Percentiles rank a stretch among this genome's conserved stretches.
Conservation (phyloP, 768 basidiomycete species). For the Rubroboletus satanas region DNA sequence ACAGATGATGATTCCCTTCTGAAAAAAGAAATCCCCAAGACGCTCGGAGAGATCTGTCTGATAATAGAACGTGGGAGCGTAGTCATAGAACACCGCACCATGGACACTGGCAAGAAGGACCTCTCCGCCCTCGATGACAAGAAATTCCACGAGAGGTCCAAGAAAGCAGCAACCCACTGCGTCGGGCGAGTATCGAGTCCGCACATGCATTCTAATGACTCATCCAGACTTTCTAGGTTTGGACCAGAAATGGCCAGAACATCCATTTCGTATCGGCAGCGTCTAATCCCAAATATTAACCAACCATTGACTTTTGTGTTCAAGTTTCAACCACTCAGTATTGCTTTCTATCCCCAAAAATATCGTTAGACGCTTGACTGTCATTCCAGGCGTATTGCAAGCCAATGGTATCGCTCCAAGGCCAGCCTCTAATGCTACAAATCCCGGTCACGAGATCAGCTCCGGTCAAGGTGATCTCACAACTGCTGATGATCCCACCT, state of each 20-base stretch:
- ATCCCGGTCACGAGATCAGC: background rate
- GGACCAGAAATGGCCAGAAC: background rate
- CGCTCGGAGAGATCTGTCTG: constrained; percentile 19
- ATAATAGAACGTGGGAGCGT: constrained; percentile 3
- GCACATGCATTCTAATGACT: background rate
- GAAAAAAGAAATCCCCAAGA: background rate
- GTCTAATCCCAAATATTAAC: background rate
- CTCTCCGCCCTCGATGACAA: background rate
- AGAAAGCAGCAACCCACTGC: constrained; percentile 21
- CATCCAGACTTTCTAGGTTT: constrained; percentile 6
- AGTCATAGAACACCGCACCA: fast-evolving
- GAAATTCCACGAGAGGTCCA: constrained; percentile 18
- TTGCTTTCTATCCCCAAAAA: background rate
- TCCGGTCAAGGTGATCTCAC: background rate
- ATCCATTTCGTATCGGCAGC: fast-evolving
- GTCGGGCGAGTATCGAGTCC: constrained; percentile 11
- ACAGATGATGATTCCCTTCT: constrained; percentile 22
- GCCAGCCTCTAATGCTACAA: background rate
- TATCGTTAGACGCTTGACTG: background rate
- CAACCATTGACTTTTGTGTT: constrained; percentile 18
- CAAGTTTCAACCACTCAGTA: constrained; percentile 17
- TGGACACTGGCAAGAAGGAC: fast-evolving
- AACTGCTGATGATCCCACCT: background rate
- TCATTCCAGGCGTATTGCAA: constrained; percentile 13
- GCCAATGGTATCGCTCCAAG: constrained; percentile 19